Conservation (phyloP, 106 monocot species). For the Apostasia shenzhenica region DNA sequence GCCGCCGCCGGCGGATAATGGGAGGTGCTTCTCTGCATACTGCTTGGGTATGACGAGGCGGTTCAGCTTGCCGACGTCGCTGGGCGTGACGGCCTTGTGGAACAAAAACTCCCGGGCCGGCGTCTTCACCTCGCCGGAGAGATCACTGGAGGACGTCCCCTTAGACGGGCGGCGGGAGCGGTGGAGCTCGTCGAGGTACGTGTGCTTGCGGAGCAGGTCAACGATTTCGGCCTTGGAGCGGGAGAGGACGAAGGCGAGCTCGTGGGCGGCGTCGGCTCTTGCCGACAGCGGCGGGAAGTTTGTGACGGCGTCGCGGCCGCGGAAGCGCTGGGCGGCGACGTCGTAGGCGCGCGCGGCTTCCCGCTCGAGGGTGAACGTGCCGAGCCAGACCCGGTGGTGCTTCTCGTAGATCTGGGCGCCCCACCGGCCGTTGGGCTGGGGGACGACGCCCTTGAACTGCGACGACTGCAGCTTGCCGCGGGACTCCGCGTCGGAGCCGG, state of each 20-base stretch:
- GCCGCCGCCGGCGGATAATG: constrained; percentile 17
- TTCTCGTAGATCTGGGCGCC: constrained; percentile 90
- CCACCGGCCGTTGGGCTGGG: constrained; percentile 86
- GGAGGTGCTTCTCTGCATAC: constrained; percentile 90
- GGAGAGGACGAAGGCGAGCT: constrained; percentile 54
- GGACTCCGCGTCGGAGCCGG: constrained; percentile 13
- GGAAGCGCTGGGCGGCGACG: constrained; percentile 74
- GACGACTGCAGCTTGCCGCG: constrained; percentile 56
- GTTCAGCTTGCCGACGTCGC: constrained; percentile 97
- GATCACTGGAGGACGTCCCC: neutral
- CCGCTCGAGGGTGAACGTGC: constrained; percentile 64
- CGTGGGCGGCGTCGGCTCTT: constrained; percentile 19
- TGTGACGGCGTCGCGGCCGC: constrained; percentile 77
- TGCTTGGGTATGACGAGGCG: constrained; percentile 91
- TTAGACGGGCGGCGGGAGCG: constrained; percentile 10
- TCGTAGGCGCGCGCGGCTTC: constrained; percentile 80
- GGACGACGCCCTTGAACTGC: constrained; percentile 65
- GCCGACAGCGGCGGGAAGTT: constrained; percentile 53
- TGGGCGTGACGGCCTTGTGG: constrained; percentile 79
- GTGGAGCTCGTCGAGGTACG: constrained; percentile 63
- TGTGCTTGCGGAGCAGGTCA: constrained; percentile 92
- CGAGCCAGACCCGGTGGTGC: constrained; percentile 88
- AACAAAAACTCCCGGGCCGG: constrained; percentile 43
- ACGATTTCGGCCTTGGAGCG: constrained; percentile 80
- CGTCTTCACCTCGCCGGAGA: neutral